Base-by-base conservation (phyloP, 202 grass and related monocot species). In the Schoenoplectus triqueter region DNA sequence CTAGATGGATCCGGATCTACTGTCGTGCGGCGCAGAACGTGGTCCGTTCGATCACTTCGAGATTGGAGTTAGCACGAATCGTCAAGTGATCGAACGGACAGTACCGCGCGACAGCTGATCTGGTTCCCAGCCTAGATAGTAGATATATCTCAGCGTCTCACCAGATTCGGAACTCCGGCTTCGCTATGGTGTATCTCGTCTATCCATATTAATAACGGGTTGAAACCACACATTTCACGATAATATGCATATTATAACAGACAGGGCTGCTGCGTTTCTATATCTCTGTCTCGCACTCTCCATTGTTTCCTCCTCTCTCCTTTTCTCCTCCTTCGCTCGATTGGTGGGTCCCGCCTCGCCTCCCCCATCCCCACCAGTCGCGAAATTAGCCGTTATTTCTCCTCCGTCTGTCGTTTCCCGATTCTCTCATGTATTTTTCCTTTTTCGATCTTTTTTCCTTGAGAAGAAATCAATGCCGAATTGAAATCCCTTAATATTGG, bases 301-400 rank as follows among this genome's bases (percentile, higher is more conserved):
- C 80, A 82, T 82, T 68, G 80, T 82, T 68, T 65, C n/a, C n/a
- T 51, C 13, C n/a, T 21, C 41, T 6, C 31, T 11, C 15, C 11
- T 17, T 46, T 60, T 31, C 31, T 31, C 44, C 61, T 68, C 2
- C 63, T 68, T 68, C 63, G 62, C 80, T 67, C 31, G 80, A 82
- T 67, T 82, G 63, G 80, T 67, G 59, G 80, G 80, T 15, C 62
- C 80, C 31, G 45, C 20, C 46, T 40, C 9, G 8, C 19, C 21
- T 62, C 20, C 46, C 40, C 59, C 42, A 2, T 2, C 62, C 64
- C 20, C 64, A 65, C 45, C 63, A 82, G 48, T 62, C 54, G 75
- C 55, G 20, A 79, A 73, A 62, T 14, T 79, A 79, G 55, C 75
- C 75, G 75, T 79, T 79, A 62, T 61, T 44, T 31, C 55, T 76